A percentile compares a stretch with the other conserved stretches of the same genome.
Conservation (phyloP, 2,329 filamentous ascomycete genomes). For the Xylaria sp. region DNA sequence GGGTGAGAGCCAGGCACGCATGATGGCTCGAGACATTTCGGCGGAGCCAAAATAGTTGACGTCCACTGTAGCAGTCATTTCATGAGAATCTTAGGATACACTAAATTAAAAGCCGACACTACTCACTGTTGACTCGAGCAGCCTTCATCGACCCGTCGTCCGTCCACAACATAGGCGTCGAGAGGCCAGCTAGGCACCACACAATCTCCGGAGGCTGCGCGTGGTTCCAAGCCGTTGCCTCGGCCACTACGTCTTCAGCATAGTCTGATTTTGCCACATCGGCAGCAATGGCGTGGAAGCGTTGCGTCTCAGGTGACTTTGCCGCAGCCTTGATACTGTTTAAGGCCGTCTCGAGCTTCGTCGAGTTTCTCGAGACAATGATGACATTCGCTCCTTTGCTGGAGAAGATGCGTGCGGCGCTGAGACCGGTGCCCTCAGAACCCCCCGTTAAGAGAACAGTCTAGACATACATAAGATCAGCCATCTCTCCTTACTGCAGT, state of each 20-base stretch:
- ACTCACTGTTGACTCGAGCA: background rate
- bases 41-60: background rate
- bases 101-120: background rate
- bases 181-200: background rate
- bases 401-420: background rate
- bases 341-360: background rate
- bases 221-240: background rate
- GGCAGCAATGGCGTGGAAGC: background rate
- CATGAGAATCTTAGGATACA: background rate
- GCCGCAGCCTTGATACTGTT: background rate
- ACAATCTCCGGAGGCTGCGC: background rate
- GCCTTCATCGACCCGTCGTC: background rate
- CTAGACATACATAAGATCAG: background rate
- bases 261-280: background rate
- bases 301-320: background rate
- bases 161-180: background rate
- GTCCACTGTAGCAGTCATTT: background rate
- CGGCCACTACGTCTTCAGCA: background rate
- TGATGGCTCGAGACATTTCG: too few species aligned
- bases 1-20: too few species aligned
- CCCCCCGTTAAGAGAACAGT: background rate
- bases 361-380: background rate
- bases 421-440: background rate
- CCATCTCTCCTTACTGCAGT: background rate
- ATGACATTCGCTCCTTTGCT: background rate